Percentiles rank a stretch among this genome's conserved stretches.
Evolutionary conservation across 345 rosid genomes (phyloP).

Genomic region (Lenwebbia sp.): DNA sequence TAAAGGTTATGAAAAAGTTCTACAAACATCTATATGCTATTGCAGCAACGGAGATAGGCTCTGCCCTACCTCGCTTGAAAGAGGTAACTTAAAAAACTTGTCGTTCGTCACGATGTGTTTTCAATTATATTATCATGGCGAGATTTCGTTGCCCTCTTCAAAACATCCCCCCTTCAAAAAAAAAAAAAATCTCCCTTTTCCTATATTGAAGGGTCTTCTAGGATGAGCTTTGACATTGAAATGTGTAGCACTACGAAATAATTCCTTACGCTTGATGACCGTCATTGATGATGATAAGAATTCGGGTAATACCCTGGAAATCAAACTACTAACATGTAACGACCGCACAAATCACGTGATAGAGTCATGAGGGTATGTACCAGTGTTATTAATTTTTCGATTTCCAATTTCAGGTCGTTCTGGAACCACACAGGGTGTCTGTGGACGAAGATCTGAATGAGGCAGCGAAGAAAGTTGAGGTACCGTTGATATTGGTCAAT

Average conservation of each 20-base stretch:
- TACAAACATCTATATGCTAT: conserved; percentile 47
- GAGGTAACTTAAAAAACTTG: conserved; percentile 42
- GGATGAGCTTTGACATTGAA: neutral
- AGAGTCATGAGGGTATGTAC: neutral
- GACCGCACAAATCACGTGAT: neutral
- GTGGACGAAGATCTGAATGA: conserved; percentile 85
- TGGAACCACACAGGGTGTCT: conserved; percentile 72
- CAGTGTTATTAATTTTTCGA: neutral
- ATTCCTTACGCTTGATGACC: neutral
- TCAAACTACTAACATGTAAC: neutral
- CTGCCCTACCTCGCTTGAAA: conserved; percentile 58
- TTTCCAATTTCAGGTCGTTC: conserved; percentile 34
- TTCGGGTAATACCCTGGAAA: neutral
- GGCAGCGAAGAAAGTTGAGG: conserved; percentile 82
- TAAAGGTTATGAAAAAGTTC: conserved; percentile 71
- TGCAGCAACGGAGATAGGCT: conserved; percentile 51
- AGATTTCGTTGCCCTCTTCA: neutral
- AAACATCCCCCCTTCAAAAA: neutral
- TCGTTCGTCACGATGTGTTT: neutral
- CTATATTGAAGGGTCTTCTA: neutral
- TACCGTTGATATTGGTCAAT: neutral
- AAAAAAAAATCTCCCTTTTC: neutral
- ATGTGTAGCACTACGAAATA: neutral
- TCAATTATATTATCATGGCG: neutral
- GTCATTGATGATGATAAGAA: neutral